Conservation (phyloP, 2,329 filamentous ascomycete genomes). For the Mycosphaerelloides madeirae region DNA sequence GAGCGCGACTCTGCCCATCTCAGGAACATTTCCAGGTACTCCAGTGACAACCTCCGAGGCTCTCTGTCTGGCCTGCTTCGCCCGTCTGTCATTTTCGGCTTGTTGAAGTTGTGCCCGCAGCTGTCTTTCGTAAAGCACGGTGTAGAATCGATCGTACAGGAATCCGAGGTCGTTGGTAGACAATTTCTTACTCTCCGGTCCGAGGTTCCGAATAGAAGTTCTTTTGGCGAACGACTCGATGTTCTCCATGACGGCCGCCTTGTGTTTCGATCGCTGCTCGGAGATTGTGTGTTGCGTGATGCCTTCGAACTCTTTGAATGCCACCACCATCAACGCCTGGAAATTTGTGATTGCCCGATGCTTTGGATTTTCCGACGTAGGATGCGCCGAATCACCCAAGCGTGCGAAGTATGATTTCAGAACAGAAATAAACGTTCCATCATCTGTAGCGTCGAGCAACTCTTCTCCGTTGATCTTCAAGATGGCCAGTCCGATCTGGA, state of each 20-base stretch:
- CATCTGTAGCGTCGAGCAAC: conserved; percentile 84
- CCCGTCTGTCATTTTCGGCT: conserved; percentile 61
- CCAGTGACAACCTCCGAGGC: conserved; percentile 48
- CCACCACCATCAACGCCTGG: conserved; percentile 97
- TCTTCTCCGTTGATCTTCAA: conserved; percentile 95
- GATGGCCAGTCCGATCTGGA: conserved; percentile 96
- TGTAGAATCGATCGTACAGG: conserved; percentile 92
- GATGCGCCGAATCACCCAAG: conserved; percentile 91
- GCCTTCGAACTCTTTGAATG: conserved; percentile 94
- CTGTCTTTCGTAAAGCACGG: conserved; percentile 83
- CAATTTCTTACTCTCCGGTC: conserved; percentile 89
- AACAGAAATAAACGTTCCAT: conserved; percentile 94
- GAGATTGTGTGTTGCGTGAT: conserved; percentile 92
- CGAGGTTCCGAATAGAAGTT: conserved; percentile 91
- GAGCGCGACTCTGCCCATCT: conserved; percentile 81
- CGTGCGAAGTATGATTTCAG: conserved; percentile 91
- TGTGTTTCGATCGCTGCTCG: conserved; percentile 85
- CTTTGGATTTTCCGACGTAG: conserved; percentile 92
- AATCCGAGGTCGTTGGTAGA: conserved; percentile 80
- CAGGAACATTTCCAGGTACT: conserved; percentile 50
- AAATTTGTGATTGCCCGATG: conserved; percentile 90
- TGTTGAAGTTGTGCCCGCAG: conserved; percentile 73
- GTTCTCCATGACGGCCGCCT: conserved; percentile 86
- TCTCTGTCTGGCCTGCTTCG: conserved; percentile 57
- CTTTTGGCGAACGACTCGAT: conserved; percentile 97